Evolutionary conservation across 345 rosid species (phyloP), one percentile per base, ranked within the genome.

Genomic region (Pistacia vera): DNA sequence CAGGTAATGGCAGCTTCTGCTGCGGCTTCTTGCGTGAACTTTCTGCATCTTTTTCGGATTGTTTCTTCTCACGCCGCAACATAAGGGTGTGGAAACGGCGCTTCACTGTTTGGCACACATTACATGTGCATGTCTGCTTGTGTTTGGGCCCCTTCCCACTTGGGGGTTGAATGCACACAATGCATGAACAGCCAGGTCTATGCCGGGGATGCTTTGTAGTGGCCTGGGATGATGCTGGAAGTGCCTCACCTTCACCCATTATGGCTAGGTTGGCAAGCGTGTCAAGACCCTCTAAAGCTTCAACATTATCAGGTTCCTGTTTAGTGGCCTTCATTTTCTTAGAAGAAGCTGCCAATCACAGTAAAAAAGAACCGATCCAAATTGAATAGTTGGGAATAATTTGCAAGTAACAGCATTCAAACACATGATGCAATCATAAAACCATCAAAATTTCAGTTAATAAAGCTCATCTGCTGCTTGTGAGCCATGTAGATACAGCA

Each of bases 191-290:
- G 75, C 94, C 99, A 61, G 81, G 91, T 85, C 89, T 91, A 79
- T 94, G 99, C 30, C 98, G 89, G 13, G 98, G 98, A 70, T 96
- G 99, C 86, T 88, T 96, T 35, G 97, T 90, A 64, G 97, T 91
- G 76, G 89, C 85, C 74, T 87, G 91, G 48, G 91, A 81, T 74
- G 91, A 85, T 73, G 88, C 59, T 52, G 86, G 83, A 28, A 76
- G 74, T 5, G 77, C 79, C 75, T 85, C 93, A 1, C 86, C 87
- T 75, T 88, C 96, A 66, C 85, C 96, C 72, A 85, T 75, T 75
- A 89, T 86, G 61, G 93, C 96, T 57, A 86, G 78, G 86, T 88
- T 89, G 48, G 89, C 91, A 49, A 87, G 92, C 46, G 90, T 87
- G 78, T 92, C 93, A 25, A 88, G 81, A 77, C 90, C 97, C 78